Evolutionary conservation across 2,329 filamentous ascomycete genomes (phyloP), one percentile per base, ranked within the genome.

Genomic region (Sporothrix euskadiensis): DNA sequence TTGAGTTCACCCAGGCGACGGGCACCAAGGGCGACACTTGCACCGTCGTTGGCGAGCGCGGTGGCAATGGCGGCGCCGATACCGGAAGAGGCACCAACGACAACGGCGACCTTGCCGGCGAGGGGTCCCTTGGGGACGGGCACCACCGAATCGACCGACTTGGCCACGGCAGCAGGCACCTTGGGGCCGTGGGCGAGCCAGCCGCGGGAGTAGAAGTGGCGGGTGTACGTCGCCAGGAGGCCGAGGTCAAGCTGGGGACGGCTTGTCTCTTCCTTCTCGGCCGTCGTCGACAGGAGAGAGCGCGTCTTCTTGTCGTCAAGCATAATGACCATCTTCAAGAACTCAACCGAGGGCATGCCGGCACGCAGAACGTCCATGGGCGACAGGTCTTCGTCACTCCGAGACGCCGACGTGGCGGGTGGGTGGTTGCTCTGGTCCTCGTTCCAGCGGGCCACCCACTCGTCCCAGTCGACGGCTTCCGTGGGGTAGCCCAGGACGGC

Each of bases 11-110:
- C 89, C 0, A 86, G 83, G 1, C 92, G 90, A 1, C 92, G 90
- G 49, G 92, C 92, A 16, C 89, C 92, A 61, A 94, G 84, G 0
- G 89, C 91, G 0, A 94, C 86, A 75, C 92, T 87, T 26, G 90
- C 91, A 19, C 92, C 92, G 82, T 94, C 90, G 73, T 84, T 85
- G 0, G 90, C 91, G 7, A 94, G 85, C 8, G 90, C 90, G 8
- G 85, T 83, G 22, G 91, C 91, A 4, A 93, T 90, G 0, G 92
- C 92, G 6, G 91, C 91, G 19, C 92, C 92, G 73, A 94, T 94
- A 1, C 92, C 92, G 0, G 91, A 94, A 2, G 91, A 94, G 2
- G 92, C 92, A 39, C 92, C 92, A 0, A 91, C 94, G n/a, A 94
- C 85, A 39, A 94, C 88, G 30, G 90, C 92, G 0, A 94, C 91